phyloP scores from a whole-genome alignment of 306 rosid genomes.

The Cicer pinnatifidum region DNA sequence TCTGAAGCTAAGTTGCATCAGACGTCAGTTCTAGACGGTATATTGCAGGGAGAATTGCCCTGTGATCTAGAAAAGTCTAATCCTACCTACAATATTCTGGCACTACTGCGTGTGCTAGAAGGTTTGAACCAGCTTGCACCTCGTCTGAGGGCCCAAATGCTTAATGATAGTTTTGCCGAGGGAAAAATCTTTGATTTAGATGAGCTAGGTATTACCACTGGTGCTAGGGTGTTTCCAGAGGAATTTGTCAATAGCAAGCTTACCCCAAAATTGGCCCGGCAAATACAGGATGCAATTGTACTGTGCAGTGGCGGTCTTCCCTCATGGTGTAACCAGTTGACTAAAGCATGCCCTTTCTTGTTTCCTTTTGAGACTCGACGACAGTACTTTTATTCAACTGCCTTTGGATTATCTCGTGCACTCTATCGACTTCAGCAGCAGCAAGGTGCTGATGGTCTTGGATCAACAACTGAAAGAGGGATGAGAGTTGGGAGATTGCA shows the following conservation, averaged over 20 bases:
- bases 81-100: constrained; percentile 85
- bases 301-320: constrained; percentile 99
- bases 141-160: constrained; percentile 76
- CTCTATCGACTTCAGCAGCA: constrained; percentile 94
- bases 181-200: constrained; percentile 64
- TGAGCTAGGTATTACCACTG: constrained; percentile 58
- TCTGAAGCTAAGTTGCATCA: constrained; percentile 68
- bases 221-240: constrained; percentile 70
- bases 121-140: constrained; percentile 96
- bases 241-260: constrained; percentile 92
- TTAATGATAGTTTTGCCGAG: constrained; percentile 74
- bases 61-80: constrained; percentile 91
- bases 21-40: constrained; percentile 82
- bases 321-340: constrained; percentile 94
- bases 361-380: constrained; percentile 97
- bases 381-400: constrained; percentile 95
- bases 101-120: constrained; percentile 82
- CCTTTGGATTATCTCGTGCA: constrained; percentile 98
- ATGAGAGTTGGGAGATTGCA: constrained; percentile 96
- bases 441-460: constrained; percentile 98
- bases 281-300: constrained; percentile 98
- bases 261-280: constrained; percentile 96
- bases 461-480: constrained; percentile 86
- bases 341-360: constrained; percentile 95
- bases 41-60: constrained; percentile 93